Evolutionary conservation across 345 rosid genomes (phyloP).

Genomic region (Nasturtium officinale): DNA sequence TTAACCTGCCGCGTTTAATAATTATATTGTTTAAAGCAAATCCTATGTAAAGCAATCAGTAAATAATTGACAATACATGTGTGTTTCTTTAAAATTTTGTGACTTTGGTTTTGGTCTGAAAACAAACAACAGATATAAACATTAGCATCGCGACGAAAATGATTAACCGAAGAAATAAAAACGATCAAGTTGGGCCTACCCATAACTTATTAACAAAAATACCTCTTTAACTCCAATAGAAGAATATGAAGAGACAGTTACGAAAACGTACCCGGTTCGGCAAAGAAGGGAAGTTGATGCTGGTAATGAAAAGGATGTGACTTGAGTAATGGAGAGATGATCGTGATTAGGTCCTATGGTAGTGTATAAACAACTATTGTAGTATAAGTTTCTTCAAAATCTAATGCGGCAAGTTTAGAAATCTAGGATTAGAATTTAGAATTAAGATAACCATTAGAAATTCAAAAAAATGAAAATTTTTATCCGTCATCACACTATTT

Average conservation of each 20-base stretch:
- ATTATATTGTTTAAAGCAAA: constrained; percentile 2
- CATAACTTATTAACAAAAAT: neutral
- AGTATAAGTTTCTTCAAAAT: too few relatives aligned
- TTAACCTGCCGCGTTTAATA: too few relatives aligned
- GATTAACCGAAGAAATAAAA: neutral
- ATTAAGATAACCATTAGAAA: too few relatives aligned
- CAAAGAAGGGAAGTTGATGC: constrained; percentile 60
- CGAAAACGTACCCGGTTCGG: constrained; percentile 59
- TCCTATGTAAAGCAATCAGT: neutral
- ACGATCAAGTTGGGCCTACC: neutral
- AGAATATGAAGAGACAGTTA: neutral
- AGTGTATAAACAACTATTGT: too few relatives aligned
- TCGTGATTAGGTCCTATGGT: too few relatives aligned
- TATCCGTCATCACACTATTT: too few relatives aligned
- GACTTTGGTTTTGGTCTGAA: constrained; percentile 25
- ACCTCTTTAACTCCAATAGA: neutral
- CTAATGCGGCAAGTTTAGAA: too few relatives aligned
- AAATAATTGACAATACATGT: neutral
- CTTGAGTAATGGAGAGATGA: constrained; percentile 49
- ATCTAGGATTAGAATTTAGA: too few relatives aligned
- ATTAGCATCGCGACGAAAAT: neutral
- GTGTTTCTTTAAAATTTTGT: neutral
- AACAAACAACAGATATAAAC: constrained; percentile 13
- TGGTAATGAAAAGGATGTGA: constrained; percentile 72
- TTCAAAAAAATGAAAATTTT: too few relatives aligned